Percentiles rank a stretch among this genome's conserved stretches.
Conservation (phyloP, 495 filamentous ascomycete genomes). For the Talaromyces liani region DNA sequence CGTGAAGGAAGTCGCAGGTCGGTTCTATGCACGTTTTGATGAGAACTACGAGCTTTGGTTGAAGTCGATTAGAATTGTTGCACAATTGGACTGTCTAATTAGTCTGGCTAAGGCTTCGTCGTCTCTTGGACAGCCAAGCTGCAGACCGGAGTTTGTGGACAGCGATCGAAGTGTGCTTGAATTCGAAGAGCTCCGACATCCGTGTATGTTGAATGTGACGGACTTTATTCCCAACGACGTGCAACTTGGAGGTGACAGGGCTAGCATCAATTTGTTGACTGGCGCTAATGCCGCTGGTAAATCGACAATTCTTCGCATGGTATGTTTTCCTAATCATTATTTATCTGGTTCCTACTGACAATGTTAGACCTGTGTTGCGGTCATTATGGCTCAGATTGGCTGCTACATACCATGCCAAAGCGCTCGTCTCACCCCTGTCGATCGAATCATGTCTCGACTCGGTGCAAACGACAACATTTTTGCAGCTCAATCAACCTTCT, state of each 20-base stretch:
- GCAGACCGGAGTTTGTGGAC: slow-evolving; percentile 80
- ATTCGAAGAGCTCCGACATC: slow-evolving; percentile 88
- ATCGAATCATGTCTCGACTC: slow-evolving; percentile 98
- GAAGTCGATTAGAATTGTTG: slow-evolving; percentile 73
- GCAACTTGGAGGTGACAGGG: slow-evolving; percentile 66
- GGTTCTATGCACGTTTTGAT: slow-evolving; percentile 86
- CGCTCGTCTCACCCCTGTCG: slow-evolving; percentile 81
- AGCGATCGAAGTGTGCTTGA: slow-evolving; percentile 78
- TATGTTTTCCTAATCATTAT: slow-evolving; percentile 29
- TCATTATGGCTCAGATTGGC: slow-evolving; percentile 98
- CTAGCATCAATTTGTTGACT: slow-evolving; percentile 88
- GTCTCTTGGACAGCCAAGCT: slow-evolving; percentile 76
- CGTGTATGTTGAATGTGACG: slow-evolving; percentile 81
- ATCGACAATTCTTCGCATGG: slow-evolving; percentile 96
- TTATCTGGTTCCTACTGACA: slow-evolving; percentile 11
- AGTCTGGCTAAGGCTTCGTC: slow-evolving; percentile 83
- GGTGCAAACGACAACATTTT: slow-evolving; percentile 99
- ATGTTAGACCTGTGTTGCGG: slow-evolving; percentile 74
- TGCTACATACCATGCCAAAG: slow-evolving; percentile 83
- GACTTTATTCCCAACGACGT: slow-evolving; percentile 99
- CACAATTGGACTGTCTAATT: slow-evolving; percentile 92
- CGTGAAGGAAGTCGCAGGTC: slow-evolving; percentile 73
- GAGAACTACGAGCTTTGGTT: slow-evolving; percentile 84
- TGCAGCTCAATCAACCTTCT: slow-evolving; percentile 95
- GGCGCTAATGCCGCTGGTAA: slow-evolving; percentile 98